phyloP scores from a whole-genome alignment of 2,329 filamentous ascomycete genomes.

The Neocucurbitaria cava region DNA sequence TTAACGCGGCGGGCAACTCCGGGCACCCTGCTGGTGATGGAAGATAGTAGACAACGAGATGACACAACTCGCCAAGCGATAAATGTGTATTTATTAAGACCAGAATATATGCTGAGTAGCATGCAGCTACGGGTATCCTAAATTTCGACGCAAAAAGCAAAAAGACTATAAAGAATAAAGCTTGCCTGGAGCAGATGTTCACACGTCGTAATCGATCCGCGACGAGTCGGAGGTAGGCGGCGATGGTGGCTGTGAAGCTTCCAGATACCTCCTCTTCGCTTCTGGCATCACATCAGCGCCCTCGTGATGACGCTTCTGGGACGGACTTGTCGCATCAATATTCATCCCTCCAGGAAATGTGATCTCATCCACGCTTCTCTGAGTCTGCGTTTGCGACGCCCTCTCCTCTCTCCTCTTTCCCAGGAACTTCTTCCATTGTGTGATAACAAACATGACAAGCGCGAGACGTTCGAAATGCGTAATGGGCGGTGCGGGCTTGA shows the following conservation, averaged over 20 bases:
- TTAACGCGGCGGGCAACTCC: neutral
- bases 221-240: conserved; percentile 37
- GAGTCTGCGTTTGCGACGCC: conserved; percentile 5
- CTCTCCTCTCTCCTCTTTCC: conserved; percentile 22
- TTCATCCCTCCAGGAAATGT: conserved; percentile 6
- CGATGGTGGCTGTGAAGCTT: conserved; percentile 27
- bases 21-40: neutral
- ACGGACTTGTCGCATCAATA: conserved; percentile 2
- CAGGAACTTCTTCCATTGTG: conserved; percentile 41
- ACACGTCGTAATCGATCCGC: conserved; percentile 1
- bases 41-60: neutral
- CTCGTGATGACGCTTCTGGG: conserved; percentile 27
- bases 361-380: conserved; percentile 12
- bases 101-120: neutral
- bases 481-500: conserved; percentile 30
- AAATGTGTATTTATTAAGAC: neutral
- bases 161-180: neutral
- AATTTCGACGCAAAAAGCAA: neutral
- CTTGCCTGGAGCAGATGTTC: neutral
- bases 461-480: conserved; percentile 37
- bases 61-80: neutral
- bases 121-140: neutral
- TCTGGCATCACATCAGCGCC: conserved; percentile 18
- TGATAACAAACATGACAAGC: conserved; percentile 31
- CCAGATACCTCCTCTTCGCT: conserved; percentile 28